A percentile compares a stretch with the other conserved stretches of the same genome.
Conservation (phyloP, 108 stramenopile species). For the Craspedostauros australis region DNA sequence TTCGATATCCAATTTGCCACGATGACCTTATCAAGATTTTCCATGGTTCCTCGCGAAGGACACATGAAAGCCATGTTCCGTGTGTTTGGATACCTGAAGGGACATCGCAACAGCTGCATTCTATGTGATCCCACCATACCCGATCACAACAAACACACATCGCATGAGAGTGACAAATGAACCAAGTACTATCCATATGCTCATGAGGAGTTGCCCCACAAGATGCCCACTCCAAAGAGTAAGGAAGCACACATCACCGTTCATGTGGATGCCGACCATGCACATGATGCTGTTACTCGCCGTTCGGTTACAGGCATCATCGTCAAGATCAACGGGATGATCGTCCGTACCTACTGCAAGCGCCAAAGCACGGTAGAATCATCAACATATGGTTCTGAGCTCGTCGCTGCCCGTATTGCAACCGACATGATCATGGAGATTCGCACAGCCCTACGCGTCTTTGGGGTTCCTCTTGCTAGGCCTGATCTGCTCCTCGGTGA, state of each 20-base stretch:
- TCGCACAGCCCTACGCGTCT: too few species aligned
- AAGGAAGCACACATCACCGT: too few species aligned
- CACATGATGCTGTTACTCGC: too few species aligned
- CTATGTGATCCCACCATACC: too few species aligned
- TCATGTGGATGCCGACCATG: too few species aligned
- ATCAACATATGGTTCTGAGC: conserved; percentile 33
- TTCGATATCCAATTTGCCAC: conserved; percentile 22
- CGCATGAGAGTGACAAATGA: too few species aligned
- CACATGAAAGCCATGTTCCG: conserved; percentile 4
- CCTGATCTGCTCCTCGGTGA: too few species aligned
- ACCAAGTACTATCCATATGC: too few species aligned
- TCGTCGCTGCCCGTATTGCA: conserved; percentile 1
- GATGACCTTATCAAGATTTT: conserved; percentile 16
- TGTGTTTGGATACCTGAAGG: conserved; percentile 22
- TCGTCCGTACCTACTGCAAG: conserved; percentile 27
- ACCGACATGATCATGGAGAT: too few species aligned
- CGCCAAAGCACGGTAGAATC: conserved; percentile 32
- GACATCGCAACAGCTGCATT: conserved; percentile 4
- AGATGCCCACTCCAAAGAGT: neutral
- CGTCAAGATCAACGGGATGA: conserved; percentile 21
- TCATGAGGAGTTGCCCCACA: too few species aligned
- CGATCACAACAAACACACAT: too few species aligned
- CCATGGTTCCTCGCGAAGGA: conserved; percentile 6
- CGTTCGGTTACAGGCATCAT: conserved; percentile 22
- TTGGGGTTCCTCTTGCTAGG: too few species aligned